Conservation (phyloP, 2,329 filamentous ascomycete genomes). For the Aspergillus sp. region DNA sequence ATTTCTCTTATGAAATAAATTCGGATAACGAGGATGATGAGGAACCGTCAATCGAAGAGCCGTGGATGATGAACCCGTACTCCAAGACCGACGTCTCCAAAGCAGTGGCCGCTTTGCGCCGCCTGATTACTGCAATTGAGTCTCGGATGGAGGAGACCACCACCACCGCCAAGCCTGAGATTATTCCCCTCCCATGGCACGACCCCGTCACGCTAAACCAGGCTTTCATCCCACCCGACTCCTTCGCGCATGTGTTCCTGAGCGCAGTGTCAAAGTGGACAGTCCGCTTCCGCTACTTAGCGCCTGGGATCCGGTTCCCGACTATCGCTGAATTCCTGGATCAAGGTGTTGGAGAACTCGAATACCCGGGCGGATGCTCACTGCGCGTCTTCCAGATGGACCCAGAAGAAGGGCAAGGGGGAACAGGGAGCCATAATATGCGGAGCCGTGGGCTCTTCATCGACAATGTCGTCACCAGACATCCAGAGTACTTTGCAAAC, state of each 20-base stretch:
- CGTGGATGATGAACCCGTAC: background rate
- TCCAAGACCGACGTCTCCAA: slow-evolving; percentile 11
- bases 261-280: background rate
- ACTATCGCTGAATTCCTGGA: slow-evolving; percentile 14
- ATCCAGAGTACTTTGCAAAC: no score
- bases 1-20: no score
- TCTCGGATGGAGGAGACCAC: background rate
- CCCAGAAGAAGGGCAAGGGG: no score
- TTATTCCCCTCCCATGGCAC: slow-evolving; percentile 12
- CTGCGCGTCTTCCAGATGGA: no score
- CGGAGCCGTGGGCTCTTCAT: no score
- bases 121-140: slow-evolving; percentile 12
- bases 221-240: background rate
- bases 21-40: no score
- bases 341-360: background rate
- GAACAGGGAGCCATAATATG: no score
- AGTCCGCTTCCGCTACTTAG: slow-evolving; percentile 23
- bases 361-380: no score
- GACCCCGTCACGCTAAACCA: slow-evolving; percentile 1
- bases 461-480: no score
- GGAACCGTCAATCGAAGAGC: background rate
- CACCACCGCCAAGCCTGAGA: background rate
- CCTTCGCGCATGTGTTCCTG: slow-evolving; percentile 4
- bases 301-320: slow-evolving; percentile 23
- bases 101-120: slow-evolving; percentile 11